These are phyloP conservation scores for Physcomitrellopsis africana DNA, from an alignment of 225 moss, liverwort and hornwort genomes.

Conservation along the genomic window DNA sequence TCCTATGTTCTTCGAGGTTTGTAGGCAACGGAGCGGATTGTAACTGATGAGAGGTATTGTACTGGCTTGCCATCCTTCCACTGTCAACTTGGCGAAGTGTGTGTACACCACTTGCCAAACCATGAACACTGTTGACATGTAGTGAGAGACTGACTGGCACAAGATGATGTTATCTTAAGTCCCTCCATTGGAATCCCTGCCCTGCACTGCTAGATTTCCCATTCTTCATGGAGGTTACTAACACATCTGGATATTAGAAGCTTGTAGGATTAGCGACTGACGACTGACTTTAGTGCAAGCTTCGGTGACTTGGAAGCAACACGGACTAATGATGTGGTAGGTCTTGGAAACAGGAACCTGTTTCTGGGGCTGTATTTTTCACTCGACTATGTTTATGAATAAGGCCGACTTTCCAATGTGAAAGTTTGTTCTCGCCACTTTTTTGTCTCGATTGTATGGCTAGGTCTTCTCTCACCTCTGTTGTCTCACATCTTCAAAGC, in stretches of 20 bases:
- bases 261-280: constrained; percentile 40
- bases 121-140: constrained; percentile 32
- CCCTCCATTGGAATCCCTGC: constrained; percentile 42
- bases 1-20: constrained; percentile 19
- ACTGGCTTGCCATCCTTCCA: constrained; percentile 28
- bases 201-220: constrained; percentile 35
- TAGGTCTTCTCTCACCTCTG: no score
- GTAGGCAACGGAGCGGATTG: constrained; percentile 38
- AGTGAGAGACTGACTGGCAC: constrained; percentile 15
- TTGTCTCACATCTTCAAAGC: no score
- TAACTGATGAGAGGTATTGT: constrained; percentile 31
- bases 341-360: constrained; percentile 43
- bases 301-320: constrained; percentile 23
- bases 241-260: constrained; percentile 30
- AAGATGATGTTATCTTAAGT: constrained; percentile 18
- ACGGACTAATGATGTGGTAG: constrained; percentile 25
- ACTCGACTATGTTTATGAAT: constrained; percentile 41
- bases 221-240: constrained; percentile 2
- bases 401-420: constrained; percentile 44
- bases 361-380: constrained; percentile 34
- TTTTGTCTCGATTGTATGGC: background rate
- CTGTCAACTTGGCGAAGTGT: constrained; percentile 29
- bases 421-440: constrained; percentile 37
- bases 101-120: background rate
- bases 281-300: constrained; percentile 27